A percentile compares a stretch with the other conserved stretches of the same genome.
Conservation (phyloP, 1,139 yeast genomes). For the Taphrina sp. region DNA sequence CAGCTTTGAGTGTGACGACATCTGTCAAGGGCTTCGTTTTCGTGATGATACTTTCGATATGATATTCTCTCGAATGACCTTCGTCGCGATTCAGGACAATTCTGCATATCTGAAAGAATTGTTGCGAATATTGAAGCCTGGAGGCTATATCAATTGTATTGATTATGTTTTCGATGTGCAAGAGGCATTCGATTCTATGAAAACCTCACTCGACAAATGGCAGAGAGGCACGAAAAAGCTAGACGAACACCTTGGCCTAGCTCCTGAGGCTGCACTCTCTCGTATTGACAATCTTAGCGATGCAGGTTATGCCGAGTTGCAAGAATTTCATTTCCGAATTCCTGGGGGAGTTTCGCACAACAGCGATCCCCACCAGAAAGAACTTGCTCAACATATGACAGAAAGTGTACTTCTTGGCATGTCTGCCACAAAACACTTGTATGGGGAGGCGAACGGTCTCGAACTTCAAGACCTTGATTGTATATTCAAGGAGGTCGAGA, state of each 20-base stretch:
- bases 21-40: conserved; percentile 5
- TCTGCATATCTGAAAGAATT: not conserved
- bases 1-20: conserved; percentile 15
- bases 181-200: too few species aligned
- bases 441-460: conserved; percentile 1
- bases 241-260: not conserved
- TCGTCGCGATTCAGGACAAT: not conserved
- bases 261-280: not conserved
- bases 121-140: conserved; percentile 14
- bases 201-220: not conserved
- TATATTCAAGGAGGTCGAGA: conserved; percentile 4
- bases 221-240: not conserved
- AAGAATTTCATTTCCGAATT: not conserved
- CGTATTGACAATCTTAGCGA: not conserved
- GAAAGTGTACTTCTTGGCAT: not conserved
- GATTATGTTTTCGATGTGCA: too few species aligned
- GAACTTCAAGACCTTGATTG: conserved; percentile 6
- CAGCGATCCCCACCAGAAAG: not conserved
- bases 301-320: not conserved
- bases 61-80: conserved; percentile 1
- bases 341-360: conserved; percentile 5
- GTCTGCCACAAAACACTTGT: not conserved
- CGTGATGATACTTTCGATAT: conserved; percentile 16
- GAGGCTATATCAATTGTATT: conserved; percentile 13
- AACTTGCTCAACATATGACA: conserved; percentile 4